Percentiles rank a stretch among this genome's conserved stretches.
Evolutionary conservation across 371 early-diverging fungal genomes (phyloP).

Genomic region (Saksenaea oblongispora): DNA sequence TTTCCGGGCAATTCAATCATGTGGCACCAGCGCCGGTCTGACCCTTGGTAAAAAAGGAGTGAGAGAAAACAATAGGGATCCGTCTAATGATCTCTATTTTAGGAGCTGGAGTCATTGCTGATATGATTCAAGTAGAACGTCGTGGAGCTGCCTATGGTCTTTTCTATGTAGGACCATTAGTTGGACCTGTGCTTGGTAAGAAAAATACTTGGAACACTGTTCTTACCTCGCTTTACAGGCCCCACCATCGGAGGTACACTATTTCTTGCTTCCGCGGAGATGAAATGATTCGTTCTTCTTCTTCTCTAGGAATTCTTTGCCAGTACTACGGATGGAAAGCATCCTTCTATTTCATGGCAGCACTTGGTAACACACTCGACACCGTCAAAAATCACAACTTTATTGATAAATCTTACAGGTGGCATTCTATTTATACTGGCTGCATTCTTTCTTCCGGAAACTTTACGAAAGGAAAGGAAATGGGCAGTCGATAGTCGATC

Average conservation of each 20-base stretch:
- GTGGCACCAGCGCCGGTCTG: slow-evolving; percentile 64
- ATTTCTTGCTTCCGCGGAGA: no score
- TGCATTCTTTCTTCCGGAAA: slow-evolving; percentile 31
- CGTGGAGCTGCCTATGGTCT: slow-evolving; percentile 35
- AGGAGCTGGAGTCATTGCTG: slow-evolving; percentile 39
- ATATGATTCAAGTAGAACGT: slow-evolving; percentile 21
- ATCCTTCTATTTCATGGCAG: slow-evolving; percentile 65
- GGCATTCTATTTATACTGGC: slow-evolving; percentile 21
- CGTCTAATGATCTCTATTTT: background rate
- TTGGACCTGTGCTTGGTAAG: slow-evolving; percentile 26
- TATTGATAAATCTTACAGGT: background rate
- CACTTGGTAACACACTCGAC: slow-evolving; percentile 22
- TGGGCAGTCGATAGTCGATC: background rate
- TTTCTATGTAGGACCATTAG: slow-evolving; percentile 26
- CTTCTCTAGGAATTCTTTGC: slow-evolving; percentile 46
- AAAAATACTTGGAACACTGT: no score
- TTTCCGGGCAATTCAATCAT: slow-evolving; percentile 68
- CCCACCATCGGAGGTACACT: slow-evolving; percentile 7
- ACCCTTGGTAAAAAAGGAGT: slow-evolving; percentile 54
- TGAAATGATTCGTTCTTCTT: background rate
- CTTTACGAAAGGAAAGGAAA: slow-evolving; percentile 13
- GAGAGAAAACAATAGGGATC: background rate
- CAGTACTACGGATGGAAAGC: slow-evolving; percentile 65
- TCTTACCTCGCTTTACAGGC: background rate
- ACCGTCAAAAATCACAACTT: background rate